Evolutionary conservation across 176 grass and related monocot genomes (phyloP).

Genomic region (Thinopyrum elongatum): DNA sequence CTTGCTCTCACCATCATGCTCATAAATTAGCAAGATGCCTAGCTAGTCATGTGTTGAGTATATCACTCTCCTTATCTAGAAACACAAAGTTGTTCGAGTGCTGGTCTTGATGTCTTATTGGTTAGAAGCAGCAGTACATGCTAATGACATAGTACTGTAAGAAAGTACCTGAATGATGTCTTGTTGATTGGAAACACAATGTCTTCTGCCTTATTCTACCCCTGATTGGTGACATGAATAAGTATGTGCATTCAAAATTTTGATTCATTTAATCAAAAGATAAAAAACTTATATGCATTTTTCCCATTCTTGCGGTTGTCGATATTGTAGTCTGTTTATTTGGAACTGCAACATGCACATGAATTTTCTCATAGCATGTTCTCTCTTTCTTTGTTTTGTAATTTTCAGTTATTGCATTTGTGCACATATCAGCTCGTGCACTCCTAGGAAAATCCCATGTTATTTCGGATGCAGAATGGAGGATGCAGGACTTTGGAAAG

Average conservation of each 20-base stretch:
- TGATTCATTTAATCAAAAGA: neutral
- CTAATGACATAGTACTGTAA: neutral
- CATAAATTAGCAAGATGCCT: neutral
- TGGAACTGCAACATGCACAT: neutral
- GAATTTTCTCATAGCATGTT: neutral
- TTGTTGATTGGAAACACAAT: too few relatives aligned
- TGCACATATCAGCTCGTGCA: neutral
- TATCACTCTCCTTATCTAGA: neutral
- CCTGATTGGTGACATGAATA: neutral
- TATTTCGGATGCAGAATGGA: slow-evolving; percentile 27
- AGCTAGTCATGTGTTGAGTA: neutral
- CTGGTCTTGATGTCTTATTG: neutral
- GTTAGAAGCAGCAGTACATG: neutral
- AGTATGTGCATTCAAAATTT: neutral
- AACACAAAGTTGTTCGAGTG: neutral
- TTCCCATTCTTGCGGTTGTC: neutral
- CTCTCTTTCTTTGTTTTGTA: neutral
- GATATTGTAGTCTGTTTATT: neutral
- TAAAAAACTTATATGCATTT: neutral
- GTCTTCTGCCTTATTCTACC: neutral
- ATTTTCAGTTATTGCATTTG: neutral
- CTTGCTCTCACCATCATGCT: neutral
- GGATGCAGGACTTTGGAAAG: slow-evolving; percentile 27
- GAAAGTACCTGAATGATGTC: neutral
- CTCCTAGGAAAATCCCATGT: neutral